Conservation (phyloP, 345 rosid species). For the Psidium guajava region DNA sequence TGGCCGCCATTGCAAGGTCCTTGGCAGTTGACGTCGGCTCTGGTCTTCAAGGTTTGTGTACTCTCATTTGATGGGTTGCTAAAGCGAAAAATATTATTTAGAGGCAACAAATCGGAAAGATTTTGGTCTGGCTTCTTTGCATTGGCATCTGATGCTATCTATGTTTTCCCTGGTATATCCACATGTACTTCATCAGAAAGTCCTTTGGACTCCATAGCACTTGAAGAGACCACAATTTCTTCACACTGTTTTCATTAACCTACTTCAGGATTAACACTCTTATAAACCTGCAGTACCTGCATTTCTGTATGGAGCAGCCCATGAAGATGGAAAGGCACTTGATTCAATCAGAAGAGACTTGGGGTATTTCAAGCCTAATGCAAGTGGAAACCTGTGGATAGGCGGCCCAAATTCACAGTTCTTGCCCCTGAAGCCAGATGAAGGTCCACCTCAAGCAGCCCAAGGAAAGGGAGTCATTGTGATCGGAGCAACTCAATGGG, state of each 20-base stretch:
- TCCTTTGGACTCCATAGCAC: not conserved
- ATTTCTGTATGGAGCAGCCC: constrained; percentile 72
- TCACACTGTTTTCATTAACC: not conserved
- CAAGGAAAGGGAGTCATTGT: constrained; percentile 51
- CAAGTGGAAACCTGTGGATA: constrained; percentile 50
- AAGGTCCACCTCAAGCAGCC: constrained; percentile 48
- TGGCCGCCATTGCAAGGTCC: constrained; percentile 50
- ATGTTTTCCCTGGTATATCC: not conserved
- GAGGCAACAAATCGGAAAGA: not conserved
- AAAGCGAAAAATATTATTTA: not conserved
- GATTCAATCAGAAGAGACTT: constrained; percentile 78
- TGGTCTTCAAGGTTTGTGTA: constrained; percentile 50
- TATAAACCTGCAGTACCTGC: constrained; percentile 58
- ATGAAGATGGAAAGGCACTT: constrained; percentile 43
- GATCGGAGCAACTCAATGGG: constrained; percentile 75
- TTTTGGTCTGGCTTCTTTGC: not conserved
- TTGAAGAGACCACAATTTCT: not conserved
- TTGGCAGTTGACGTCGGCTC: constrained; percentile 63
- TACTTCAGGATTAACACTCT: not conserved
- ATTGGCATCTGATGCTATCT: not conserved
- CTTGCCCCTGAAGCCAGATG: constrained; percentile 50
- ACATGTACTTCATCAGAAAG: not conserved
- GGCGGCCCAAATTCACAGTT: constrained; percentile 45
- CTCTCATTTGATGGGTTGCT: not conserved
- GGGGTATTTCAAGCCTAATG: constrained; percentile 80